Conservation (phyloP, 495 filamentous ascomycete species). For the Penicillium diatomitis region DNA sequence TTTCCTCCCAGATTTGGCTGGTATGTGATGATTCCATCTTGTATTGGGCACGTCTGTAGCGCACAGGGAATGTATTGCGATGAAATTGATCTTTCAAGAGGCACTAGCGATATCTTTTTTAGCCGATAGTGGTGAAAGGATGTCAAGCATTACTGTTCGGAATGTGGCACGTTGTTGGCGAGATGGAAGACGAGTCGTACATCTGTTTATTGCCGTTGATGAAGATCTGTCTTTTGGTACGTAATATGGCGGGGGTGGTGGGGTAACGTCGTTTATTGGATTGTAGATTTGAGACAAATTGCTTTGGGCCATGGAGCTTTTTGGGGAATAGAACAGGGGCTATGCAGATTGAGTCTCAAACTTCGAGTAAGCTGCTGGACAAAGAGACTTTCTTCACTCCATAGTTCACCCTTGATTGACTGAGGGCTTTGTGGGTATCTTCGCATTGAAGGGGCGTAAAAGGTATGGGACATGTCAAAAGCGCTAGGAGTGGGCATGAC, state of each 20-base stretch:
- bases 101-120: too few relatives aligned
- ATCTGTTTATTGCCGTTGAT: neutral
- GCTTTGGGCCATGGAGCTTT: too few relatives aligned
- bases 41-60: slow-evolving; percentile 24
- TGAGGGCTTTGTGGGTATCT: too few relatives aligned
- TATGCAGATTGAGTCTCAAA: too few relatives aligned
- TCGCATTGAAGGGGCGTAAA: too few relatives aligned
- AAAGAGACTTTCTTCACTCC: too few relatives aligned
- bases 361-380: too few relatives aligned
- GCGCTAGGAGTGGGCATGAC: neutral
- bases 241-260: too few relatives aligned
- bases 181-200: neutral
- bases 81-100: neutral
- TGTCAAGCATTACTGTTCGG: neutral
- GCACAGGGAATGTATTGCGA: slow-evolving; percentile 14
- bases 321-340: too few relatives aligned
- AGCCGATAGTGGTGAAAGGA: neutral
- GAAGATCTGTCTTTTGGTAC: neutral
- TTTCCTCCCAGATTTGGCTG: slow-evolving; percentile 28
- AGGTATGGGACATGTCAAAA: neutral
- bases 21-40: slow-evolving; percentile 25
- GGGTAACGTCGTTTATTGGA: too few relatives aligned
- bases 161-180: neutral
- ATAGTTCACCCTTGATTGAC: too few relatives aligned
- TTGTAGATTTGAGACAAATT: too few relatives aligned